Evolutionary conservation across 208 protist genomes (phyloP).

Genomic region (Leishmania aethiopica): DNA sequence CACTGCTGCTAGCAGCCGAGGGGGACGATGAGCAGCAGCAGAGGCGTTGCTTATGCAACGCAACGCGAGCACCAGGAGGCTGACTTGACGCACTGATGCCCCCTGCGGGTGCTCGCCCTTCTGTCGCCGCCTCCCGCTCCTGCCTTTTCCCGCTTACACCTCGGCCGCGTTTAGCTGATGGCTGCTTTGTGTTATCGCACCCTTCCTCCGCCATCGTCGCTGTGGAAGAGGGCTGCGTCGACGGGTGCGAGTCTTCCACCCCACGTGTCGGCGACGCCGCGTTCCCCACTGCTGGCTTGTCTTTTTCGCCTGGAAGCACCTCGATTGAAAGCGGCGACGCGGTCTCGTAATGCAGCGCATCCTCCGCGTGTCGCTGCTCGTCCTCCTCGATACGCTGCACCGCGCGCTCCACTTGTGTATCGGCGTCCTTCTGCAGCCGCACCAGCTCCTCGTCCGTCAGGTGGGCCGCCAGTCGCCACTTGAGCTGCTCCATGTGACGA

Average conservation of each 20-base stretch:
- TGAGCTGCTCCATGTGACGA: constrained; percentile 49
- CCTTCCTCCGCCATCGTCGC: not conserved
- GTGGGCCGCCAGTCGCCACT: constrained; percentile 54
- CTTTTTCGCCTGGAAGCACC: not conserved
- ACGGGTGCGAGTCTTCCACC: not conserved
- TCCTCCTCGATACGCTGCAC: constrained; percentile 26
- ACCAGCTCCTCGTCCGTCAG: constrained; percentile 60
- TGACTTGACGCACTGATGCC: not conserved
- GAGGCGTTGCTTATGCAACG: not conserved
- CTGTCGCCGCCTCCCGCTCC: not conserved
- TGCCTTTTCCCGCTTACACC: not conserved
- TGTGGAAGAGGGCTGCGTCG: not conserved
- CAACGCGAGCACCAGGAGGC: too few relatives aligned
- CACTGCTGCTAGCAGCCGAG: not conserved
- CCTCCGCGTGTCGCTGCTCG: not conserved
- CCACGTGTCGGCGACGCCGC: not conserved
- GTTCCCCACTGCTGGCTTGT: not conserved
- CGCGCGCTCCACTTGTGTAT: constrained; percentile 45
- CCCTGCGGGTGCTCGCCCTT: not conserved
- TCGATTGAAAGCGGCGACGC: constrained; percentile 8
- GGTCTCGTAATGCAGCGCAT: not conserved
- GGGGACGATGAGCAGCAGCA: not conserved
- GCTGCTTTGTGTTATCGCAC: not conserved
- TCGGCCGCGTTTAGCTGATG: not conserved
- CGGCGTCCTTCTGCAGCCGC: constrained; percentile 52